phyloP scores from a whole-genome alignment of 495 filamentous ascomycete genomes.

The Trichoderma asperelloides region DNA sequence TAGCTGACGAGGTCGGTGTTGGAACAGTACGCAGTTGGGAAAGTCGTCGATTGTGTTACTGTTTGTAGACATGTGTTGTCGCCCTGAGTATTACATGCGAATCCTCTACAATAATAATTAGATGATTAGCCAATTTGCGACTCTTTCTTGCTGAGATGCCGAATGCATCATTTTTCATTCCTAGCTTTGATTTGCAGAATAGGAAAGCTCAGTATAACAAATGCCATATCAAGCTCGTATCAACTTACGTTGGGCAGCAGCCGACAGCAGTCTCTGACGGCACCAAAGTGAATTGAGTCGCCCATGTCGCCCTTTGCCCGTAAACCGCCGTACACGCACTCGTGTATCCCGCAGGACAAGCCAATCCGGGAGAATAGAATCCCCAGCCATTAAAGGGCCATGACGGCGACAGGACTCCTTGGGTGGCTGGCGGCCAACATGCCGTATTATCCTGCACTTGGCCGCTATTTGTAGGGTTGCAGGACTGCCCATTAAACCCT shows the following conservation, averaged over 20 bases:
- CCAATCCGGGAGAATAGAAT: slow-evolving; percentile 26
- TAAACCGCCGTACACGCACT: slow-evolving; percentile 26
- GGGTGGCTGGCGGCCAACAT: slow-evolving; percentile 24
- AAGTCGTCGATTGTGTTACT: slow-evolving; percentile 17
- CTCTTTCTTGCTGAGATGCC: background rate
- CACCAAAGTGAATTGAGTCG: slow-evolving; percentile 23
- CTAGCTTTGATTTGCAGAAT: background rate
- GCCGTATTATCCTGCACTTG: slow-evolving; percentile 17
- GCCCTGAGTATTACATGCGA: too few relatives aligned
- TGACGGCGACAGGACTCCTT: slow-evolving; percentile 14
- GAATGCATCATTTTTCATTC: background rate
- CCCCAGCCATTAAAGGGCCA: slow-evolving; percentile 22
- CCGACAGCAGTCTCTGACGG: slow-evolving; percentile 27
- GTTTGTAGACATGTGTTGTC: slow-evolving; percentile 25
- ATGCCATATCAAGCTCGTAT: background rate
- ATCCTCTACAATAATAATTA: slow-evolving; percentile 17
- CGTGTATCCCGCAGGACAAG: slow-evolving; percentile 25
- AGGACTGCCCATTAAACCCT: background rate
- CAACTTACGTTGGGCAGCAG: slow-evolving; percentile 26
- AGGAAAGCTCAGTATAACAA: background rate
- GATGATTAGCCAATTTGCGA: background rate
- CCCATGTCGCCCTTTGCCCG: slow-evolving; percentile 22
- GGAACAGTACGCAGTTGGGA: slow-evolving; percentile 23
- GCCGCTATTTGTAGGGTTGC: background rate
- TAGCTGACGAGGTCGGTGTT: slow-evolving; percentile 15